Conservation (phyloP, 331 rosid genomes). For the Quercus tomentella region DNA sequence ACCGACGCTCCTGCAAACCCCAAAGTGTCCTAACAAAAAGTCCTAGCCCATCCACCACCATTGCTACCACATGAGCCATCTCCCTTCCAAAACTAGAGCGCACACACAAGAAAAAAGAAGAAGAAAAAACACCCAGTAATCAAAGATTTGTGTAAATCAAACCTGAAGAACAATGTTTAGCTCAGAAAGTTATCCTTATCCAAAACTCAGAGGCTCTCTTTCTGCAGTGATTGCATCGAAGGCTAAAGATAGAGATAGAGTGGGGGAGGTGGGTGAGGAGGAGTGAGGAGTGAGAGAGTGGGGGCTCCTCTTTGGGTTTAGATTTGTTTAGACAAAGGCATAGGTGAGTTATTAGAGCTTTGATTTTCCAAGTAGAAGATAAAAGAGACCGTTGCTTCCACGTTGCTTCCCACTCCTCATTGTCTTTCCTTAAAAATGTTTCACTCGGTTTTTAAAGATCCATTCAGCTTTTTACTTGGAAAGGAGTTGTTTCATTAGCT, state of each 20-base stretch:
- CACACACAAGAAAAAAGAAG: not conserved
- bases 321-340: not conserved
- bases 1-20: slow-evolving; percentile 59
- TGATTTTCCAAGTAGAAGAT: slow-evolving; percentile 2
- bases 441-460: not conserved
- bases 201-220: not conserved
- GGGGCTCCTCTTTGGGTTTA: not conserved
- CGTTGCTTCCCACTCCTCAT: slow-evolving; percentile 28
- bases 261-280: no score
- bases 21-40: slow-evolving; percentile 48
- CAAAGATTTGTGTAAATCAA: not conserved
- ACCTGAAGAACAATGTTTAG: not conserved
- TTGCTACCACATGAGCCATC: slow-evolving; percentile 41
- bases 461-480: not conserved
- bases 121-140: not conserved
- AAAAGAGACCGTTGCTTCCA: slow-evolving; percentile 37
- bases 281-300: not conserved
- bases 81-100: not conserved
- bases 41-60: slow-evolving; percentile 37
- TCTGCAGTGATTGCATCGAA: not conserved
- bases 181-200: not conserved
- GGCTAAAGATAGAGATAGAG: not conserved
- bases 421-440: not conserved
- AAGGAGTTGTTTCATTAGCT: not conserved
- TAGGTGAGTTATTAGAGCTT: not conserved